Base-by-base conservation (phyloP, 1,284 basidiomycete species). In the Ustilago xerochloae region DNA sequence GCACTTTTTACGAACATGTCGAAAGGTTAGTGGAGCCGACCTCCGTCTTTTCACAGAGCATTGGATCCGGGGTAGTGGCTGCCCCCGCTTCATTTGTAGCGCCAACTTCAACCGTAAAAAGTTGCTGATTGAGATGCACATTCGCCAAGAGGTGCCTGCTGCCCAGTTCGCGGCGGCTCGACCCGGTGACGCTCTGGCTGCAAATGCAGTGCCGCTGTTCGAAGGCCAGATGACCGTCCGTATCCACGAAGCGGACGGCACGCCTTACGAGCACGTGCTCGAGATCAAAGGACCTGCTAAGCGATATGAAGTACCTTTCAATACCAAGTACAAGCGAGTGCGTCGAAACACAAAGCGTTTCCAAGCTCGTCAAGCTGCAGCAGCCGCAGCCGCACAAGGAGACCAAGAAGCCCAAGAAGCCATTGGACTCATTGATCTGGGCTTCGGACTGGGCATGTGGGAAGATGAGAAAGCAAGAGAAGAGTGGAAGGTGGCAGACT, bases 301-400 rank as follows among this genome's bases (percentile, higher is more conserved):
- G 84, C 90, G 92, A 13, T 97, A 93, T 83, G 94, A 97, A 81
- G 94, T 99, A 0, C 95, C 97, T 1, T 99, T 98, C 88, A 99
- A 99, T 85, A 98, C 96, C n/a, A 99, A 98, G 85, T 98, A 98
- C 86, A 99, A 98, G 86, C 93, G 97, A 69, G 93, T 97, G 16
- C 89, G 95, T 52, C 88, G 96, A 33, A 94, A 95, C 78, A 97
- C 93, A 20, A 96, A 96, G 84, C 91, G 94, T 18, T 97, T 97
- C 79, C 89, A 97, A 48, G 94, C 95, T 8, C 89, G 95, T 32
- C 94, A 97, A 85, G 92, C 93, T 1, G 93, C 93, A 3, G 94
- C 94, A 6, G 93, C 93, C 67, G 92, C 93, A 0, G 94, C 93
- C 4, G 94, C 93, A 0, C 93, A 93, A 35, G 80, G 81, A 41